Base-by-base conservation (phyloP, 163 green algal species). In the Prototheca wickerhamii region DNA sequence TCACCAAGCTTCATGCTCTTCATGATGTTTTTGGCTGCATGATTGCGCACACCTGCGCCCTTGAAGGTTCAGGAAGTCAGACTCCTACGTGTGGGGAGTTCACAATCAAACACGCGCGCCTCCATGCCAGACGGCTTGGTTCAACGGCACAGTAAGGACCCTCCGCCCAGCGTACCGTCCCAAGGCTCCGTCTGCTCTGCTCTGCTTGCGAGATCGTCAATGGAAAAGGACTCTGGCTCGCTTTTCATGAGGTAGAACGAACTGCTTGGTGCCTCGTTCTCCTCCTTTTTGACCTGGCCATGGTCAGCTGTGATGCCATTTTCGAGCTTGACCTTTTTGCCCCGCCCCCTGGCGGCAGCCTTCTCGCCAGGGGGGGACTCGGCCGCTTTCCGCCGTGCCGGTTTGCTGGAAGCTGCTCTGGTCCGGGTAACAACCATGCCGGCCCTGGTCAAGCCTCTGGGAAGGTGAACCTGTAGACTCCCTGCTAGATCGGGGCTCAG, bases 211-310 rank as follows among this genome's bases (percentile, higher is more conserved):
- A 91, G 69, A 31, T 88, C 75, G 50, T 89, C 79, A 5, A 88
- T 76, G 0, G 61, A 79, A 57, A 87, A 90, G 8, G 84, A 76
- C 26, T 87, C 67, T 2, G 84, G 81, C 59, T 91, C 84, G 26
- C 57, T 76, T 67, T 91, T 89, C 31, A 89, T 79, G 17, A 91
- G 74, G 49, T 71, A 90, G 25, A 61, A 78, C 15, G 37, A 10
- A 44, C 37, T 15, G 37, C n/a, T 44, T 44, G 37, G 10, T 44
- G 37, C 10, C 10, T n/a, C n/a, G n/a, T n/a, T n/a, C n/a, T n/a
- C n/a, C n/a, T n/a, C n/a, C n/a, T n/a, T n/a, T n/a, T n/a, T n/a
- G n/a, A n/a, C n/a, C n/a, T n/a, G n/a, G n/a, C n/a, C n/a, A n/a
- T n/a, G n/a, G n/a, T n/a, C n/a, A n/a, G n/a, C n/a, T n/a, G n/a